Conservation (phyloP, 345 rosid genomes). For the Rhizophora mangle region DNA sequence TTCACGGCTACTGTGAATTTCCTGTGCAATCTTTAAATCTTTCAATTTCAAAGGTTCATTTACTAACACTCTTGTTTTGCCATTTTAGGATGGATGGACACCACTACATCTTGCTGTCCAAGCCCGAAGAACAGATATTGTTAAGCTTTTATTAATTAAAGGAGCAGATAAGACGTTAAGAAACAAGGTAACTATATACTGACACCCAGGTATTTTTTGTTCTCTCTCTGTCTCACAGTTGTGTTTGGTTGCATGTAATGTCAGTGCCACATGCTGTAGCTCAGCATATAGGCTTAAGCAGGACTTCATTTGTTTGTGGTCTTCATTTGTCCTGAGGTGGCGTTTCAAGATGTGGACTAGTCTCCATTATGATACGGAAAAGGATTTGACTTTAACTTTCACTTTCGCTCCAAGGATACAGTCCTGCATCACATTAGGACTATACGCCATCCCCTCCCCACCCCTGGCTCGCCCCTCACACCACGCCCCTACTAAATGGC, state of each 20-base stretch:
- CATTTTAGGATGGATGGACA: conserved; percentile 85
- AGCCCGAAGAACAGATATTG: conserved; percentile 69
- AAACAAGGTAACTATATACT: conserved; percentile 12
- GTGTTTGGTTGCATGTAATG: background rate
- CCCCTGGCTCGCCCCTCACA: no score
- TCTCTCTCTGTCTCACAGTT: background rate
- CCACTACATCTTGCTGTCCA: conserved; percentile 94
- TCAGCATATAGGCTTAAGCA: no score
- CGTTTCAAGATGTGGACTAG: background rate
- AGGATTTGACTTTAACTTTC: no score
- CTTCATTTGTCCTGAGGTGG: background rate
- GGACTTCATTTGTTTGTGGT: no score
- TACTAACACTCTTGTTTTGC: conserved; percentile 1
- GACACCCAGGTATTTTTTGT: background rate
- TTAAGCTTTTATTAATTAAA: conserved; percentile 74
- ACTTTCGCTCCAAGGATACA: no score
- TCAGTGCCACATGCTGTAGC: background rate
- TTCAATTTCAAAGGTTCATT: background rate
- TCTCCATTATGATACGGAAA: no score
- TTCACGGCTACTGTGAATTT: background rate
- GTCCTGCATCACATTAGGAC: no score
- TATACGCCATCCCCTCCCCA: no score
- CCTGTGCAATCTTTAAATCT: background rate
- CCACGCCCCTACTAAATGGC: no score
- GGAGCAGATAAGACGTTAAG: conserved; percentile 64